Base-by-base conservation (phyloP, 305 asterid species). In the Euphrasia arctica region DNA sequence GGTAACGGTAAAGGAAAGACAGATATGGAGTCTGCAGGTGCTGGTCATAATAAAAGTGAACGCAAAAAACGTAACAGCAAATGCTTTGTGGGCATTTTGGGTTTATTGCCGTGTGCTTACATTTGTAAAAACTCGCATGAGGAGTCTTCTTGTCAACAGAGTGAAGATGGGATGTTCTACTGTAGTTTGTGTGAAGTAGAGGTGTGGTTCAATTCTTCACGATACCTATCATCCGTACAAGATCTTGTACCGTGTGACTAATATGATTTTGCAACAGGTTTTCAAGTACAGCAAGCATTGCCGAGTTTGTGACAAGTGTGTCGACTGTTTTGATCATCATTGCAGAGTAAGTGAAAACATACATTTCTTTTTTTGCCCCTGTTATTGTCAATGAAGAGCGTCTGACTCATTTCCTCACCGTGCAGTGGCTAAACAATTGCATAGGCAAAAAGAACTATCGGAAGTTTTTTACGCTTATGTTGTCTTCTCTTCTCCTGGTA, bases 381-480 rank as follows among this genome's bases (percentile, higher is more conserved):
- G 8, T 57, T 64, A 28, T 66, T 27, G 57, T 58, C 10, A 3
- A 29, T 18, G 27, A 56, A 47, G 45, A 58, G 52, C 36, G 68
- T 74, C 71, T 57, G 56, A 70, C 60, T 47, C 7, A 12, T 62
- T 75, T 50, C 14, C 39, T 52, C 57, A 47, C 78, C 51, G 72
- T 81, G 77, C 36, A 94, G 99, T 94, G 99, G 99, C 89, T 94
- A 28, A 94, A 94, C 89, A 94, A 94, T 75, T 94, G 99, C 76
- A 84, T 94, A 43, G 99, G 99, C 75, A 94, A 84, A 81, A 78
- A 80, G 83, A 94, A 94, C 83, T 91, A 91, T 43, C 65, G 96
- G 58, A 94, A 91, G 82, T 94, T 94, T 80, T 94, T 94, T 54
- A 75, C 95, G 0, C 94, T 94, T 52, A 91, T 91, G 98, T 94